Evolutionary conservation across 2,329 filamentous ascomycete species (phyloP), one percentile per base, ranked within the genome.

Genomic region (Chalaropsis thielavioides): DNA sequence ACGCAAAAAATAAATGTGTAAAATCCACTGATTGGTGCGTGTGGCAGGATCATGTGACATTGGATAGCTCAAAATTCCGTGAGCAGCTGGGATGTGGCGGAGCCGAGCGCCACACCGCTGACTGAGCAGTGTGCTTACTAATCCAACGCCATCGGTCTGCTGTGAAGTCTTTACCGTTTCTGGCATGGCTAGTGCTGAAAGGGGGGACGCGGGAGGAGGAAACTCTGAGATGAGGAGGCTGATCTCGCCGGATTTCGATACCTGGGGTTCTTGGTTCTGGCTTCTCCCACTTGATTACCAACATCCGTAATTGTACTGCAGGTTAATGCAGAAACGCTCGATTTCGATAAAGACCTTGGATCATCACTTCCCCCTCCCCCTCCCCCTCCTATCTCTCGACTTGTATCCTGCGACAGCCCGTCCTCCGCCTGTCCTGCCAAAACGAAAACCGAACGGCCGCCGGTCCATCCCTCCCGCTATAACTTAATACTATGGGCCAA

Each of bases 401-500:
- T 58, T 19, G 22, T 22, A 8, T 19, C n/a, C 31, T 35, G 24
- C 54, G 31, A 58, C 54, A 38, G 17, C 54, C 17, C n/a, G n/a
- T n/a, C 27, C 27, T 11, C 54, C 10, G 27, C 10, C 54, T 58
- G 54, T 19, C n/a, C 54, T 19, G 54, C 54, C 54, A 27, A 58
- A 58, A 58, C 54, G 54, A 38, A 19, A 15, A 17, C 27, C 24
- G 31, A 58, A 58, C 54, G 19, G 54, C 27, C 31, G 24, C 54
- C 31, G 10, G 24, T 17, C 54, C 27, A 58, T 61, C 63, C 38
- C 51, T 54, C 40, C 40, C 24, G 15, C 64, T 62, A 59, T 49
- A 63, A 49, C 38, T 61, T 44, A 67, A 62, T 68, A 68, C 40
- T 66, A 87, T 87, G 84, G 84, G 84, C 72, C 79, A 81, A 69